These are phyloP conservation scores for Diaporthe longicolla DNA, from an alignment of 2,329 filamentous ascomycete species.

Conservation along the genomic window DNA sequence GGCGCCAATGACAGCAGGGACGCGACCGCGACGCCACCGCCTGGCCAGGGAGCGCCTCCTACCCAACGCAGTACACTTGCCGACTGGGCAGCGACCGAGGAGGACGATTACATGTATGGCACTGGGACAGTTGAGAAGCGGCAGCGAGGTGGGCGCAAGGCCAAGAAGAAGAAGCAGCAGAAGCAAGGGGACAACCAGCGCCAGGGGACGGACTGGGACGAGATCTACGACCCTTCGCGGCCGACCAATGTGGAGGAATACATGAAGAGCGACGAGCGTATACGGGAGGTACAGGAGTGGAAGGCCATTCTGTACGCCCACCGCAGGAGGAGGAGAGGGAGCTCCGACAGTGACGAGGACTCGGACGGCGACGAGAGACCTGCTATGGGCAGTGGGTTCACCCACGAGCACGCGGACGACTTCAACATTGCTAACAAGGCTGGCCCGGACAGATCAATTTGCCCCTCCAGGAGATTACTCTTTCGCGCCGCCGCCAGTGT, in stretches of 20 bases:
- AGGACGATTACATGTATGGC: slow-evolving; percentile 85
- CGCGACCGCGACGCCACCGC: slow-evolving; percentile 52
- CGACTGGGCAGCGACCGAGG: slow-evolving; percentile 83
- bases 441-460: slow-evolving; percentile 64
- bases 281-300: slow-evolving; percentile 86
- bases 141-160: slow-evolving; percentile 78
- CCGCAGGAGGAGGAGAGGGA: slow-evolving; percentile 59
- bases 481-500: slow-evolving; percentile 69
- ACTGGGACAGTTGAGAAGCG: slow-evolving; percentile 72
- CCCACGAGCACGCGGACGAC: background rate
- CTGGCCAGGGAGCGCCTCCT: slow-evolving; percentile 55
- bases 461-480: slow-evolving; percentile 71
- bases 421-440: slow-evolving; percentile 44
- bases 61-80: slow-evolving; percentile 78
- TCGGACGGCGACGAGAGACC: slow-evolving; percentile 51
- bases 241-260: slow-evolving; percentile 91
- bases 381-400: slow-evolving; percentile 53
- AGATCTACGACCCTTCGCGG: slow-evolving; percentile 86
- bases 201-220: slow-evolving; percentile 86
- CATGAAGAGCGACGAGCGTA: slow-evolving; percentile 85
- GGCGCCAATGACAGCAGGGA: slow-evolving; percentile 53
- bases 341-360: slow-evolving; percentile 59
- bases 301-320: slow-evolving; percentile 85
- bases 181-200: slow-evolving; percentile 69
- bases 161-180: slow-evolving; percentile 82